Conservation (phyloP, 768 basidiomycete genomes). For the Kwoniella europaea region DNA sequence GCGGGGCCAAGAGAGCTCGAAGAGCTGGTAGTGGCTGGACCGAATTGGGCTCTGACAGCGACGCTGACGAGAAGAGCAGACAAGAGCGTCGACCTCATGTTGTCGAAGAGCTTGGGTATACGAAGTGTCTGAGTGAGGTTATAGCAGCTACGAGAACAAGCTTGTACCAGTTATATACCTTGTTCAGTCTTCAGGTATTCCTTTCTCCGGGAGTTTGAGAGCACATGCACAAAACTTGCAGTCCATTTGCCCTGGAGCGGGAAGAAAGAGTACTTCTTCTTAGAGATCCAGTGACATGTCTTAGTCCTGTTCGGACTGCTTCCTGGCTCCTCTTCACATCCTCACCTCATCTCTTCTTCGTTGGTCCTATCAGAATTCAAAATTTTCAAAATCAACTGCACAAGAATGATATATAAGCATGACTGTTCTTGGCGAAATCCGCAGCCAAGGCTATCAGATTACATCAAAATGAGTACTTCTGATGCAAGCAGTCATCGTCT, state of each 20-base stretch:
- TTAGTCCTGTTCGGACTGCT: no score
- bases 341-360: no score
- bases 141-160: neutral
- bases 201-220: no score
- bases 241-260: no score
- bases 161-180: no score
- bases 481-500: no score
- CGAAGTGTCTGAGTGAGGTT: neutral
- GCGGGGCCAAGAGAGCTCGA: conserved; percentile 16
- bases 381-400: neutral
- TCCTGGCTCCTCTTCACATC: no score
- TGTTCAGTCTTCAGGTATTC: no score
- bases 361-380: neutral
- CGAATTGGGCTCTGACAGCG: conserved; percentile 23
- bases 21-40: conserved; percentile 4
- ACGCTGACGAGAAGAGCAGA: conserved; percentile 1
- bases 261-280: no score
- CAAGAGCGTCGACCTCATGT: conserved; percentile 9
- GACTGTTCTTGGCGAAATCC: conserved; percentile 25
- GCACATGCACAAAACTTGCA: no score
- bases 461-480: neutral
- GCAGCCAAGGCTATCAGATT: conserved; percentile 8
- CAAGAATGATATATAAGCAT: neutral
- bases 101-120: neutral
- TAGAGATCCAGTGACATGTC: no score